Base-by-base conservation (phyloP, 805 yeast genomes). In the Pichia paraexigua region DNA sequence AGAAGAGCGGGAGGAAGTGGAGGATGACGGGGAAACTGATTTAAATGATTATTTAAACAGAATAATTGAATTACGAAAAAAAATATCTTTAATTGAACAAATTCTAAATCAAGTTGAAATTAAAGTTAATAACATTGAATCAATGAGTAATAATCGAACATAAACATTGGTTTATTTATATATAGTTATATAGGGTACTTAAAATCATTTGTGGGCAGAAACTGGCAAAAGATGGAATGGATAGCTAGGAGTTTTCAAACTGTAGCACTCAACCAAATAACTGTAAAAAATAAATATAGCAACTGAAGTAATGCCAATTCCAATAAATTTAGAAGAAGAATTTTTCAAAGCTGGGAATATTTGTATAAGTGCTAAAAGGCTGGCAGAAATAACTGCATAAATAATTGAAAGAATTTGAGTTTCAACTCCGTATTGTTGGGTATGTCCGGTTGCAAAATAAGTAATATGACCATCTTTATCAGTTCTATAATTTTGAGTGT, bases 351-450 rank as follows among this genome's bases (percentile, higher is more conserved):
- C 63, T 7, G 90, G 86, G 1, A 78, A 77, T 57, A 76, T 80
- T 45, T 77, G 76, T 42, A 83, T 65, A 58, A 92, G 72, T 1
- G 78, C 68, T 43, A 90, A 74, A 20, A 83, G 68, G 44, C 79
- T 61, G 50, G 85, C 70, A 13, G 90, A 78, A 59, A 90, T 71
- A 9, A 78, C 58, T 2, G 89, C 95, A 65, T 89, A 90, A 8
- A 87, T 54, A 24, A 86, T 76, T 2, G 89, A 82, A 41, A 94
- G 69, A 48, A 90, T 77, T 71, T 94, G 97, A 10, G 97, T 89
- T 72, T 94, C 99, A 44, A 85, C 80, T 9, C 89, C 97, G 47
- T 78, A 77, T 68, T 94, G 99, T 47, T 71, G 72, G 62, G 84
- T 87, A 60, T 86, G 90, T 37, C 89, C 89, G 5, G 74, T 71